Evolutionary conservation across 148 eudicot species (phyloP), one percentile per base, ranked within the genome.

Genomic region (Euryodendron excelsum): DNA sequence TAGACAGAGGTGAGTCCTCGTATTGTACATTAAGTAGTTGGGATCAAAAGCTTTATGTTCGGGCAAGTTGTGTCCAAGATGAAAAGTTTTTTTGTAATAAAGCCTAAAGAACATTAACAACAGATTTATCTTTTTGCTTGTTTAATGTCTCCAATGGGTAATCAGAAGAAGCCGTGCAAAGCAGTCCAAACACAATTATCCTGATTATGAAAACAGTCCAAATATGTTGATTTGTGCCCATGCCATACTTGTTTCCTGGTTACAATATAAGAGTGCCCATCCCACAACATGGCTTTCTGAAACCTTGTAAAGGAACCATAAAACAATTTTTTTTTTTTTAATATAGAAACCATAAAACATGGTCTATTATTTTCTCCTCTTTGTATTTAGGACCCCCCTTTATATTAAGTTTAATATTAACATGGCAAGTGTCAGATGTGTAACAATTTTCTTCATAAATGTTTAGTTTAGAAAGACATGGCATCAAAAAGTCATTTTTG

Each of bases 1-100:
- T 96, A 72, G 98, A 96, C 79, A 93, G 99, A 87, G 98, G 99
- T 96, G 79, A 82, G 92, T 83, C 68, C 79, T 72, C 14, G 63
- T 72, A 30, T 52, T 34, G 23, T 71, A 36, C 6, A 55, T n/a
- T n/a, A n/a, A n/a, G n/a, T 27, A 36, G 44, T 58, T 21, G 17
- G 64, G 44, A 14, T 15, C 23, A 33, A 3, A 56, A 4, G 31
- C 36, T 36, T 36, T 56, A n/a, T 73, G 15, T 34, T 58, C n/a
- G 5, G 44, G 10, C 21, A 65, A 20, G 69, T 34, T 27, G 21
- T 62, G 11, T 23, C 14, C 12, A 60, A 60, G 33, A 25, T 60
- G 64, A 60, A 2, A 48, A 71, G 59, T 50, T 50, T 17, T n/a
- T 23, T 20, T 5, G 33, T 48, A 1, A 50, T 44, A 25, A 33